phyloP scores from a whole-genome alignment of 2,329 filamentous ascomycete genomes.

The Escovopsis sp. region DNA sequence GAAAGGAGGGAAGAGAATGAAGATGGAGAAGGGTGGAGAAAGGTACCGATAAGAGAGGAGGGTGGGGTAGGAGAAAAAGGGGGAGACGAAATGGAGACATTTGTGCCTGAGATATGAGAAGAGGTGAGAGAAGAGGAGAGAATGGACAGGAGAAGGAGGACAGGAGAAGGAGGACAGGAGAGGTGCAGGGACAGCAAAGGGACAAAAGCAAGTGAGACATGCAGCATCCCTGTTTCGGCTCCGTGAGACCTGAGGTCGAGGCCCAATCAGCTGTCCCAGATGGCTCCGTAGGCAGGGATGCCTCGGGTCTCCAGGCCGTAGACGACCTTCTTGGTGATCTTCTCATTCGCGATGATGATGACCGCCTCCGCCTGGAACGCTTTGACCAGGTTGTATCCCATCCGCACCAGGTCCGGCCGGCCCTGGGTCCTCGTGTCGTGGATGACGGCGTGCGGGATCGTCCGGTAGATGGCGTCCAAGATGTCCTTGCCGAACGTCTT shows the following conservation, averaged over 20 bases:
- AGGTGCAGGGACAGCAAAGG: not conserved
- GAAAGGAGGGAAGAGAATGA: too few species aligned
- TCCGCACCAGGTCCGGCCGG: constrained; percentile 38
- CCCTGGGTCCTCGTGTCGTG: constrained; percentile 48
- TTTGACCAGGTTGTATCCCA: constrained; percentile 37
- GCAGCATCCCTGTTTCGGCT: not conserved
- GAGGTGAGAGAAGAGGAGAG: too few species aligned
- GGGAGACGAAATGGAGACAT: too few species aligned
- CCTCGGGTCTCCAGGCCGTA: constrained; percentile 52
- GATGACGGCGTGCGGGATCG: constrained; percentile 48
- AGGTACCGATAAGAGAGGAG: too few species aligned
- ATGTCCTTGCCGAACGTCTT: constrained; percentile 46
- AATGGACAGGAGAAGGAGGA: not conserved
- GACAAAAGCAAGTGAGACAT: constrained; percentile 2
- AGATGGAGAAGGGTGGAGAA: too few species aligned
- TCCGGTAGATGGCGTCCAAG: constrained; percentile 35
- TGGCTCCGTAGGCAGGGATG: constrained; percentile 54
- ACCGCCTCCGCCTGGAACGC: constrained; percentile 51
- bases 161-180: not conserved
- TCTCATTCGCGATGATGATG: constrained; percentile 57
- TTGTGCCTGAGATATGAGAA: not conserved
- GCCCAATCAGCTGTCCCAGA: constrained; percentile 42
- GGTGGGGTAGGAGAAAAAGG: too few species aligned
- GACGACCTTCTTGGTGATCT: constrained; percentile 51
- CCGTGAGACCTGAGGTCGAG: too few species aligned